Evolutionary conservation across 441 rosid species (phyloP), one percentile per base, ranked within the genome.

Genomic region (Manihot esculenta): DNA sequence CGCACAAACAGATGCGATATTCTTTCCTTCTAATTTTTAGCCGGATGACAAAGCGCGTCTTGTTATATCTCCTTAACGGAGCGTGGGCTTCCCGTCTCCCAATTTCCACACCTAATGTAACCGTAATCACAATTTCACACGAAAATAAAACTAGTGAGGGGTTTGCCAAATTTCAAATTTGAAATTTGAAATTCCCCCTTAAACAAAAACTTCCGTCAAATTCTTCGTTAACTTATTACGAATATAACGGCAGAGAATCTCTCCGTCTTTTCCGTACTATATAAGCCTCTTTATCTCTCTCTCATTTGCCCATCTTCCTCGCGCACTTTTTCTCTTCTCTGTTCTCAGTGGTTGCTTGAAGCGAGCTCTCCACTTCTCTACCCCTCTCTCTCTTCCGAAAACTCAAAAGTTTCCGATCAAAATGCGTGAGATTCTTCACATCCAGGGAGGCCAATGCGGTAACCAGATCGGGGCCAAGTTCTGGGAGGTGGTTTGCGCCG

Each of bases 401-500:
- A 14, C 53, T n/a, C 38, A 17, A 21, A n/a, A 51, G 21, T 41
- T 9, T 57, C 64, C 8, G 27, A 15, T 11, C 68, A 74, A 75
- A 71, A 85, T 85, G 86, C 78, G 89, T 60, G 86, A 85, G 74
- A 85, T 85, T 75, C 83, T 85, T 54, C 89, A 85, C 72, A 83
- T 85, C 58, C 89, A 85, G 56, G 88, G 85, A 1, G 88, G 88
- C 30, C 88, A 85, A 47, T 85, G 88, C 49, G 86, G 88, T 21
- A 85, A 85, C 77, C 88, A 85, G 58, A 85, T 85, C 72, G 88
- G 88, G 10, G 84, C 86, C 49, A 84, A 84, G 84, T 84, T 86
- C 81, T 86, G 89, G 89, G 89, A 86, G 70, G 89, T 86, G 33
- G 81, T 84, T 8, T 86, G 90, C 63, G 80, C 83, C 10, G 90